Evolutionary conservation across 2,329 filamentous ascomycete species (phyloP).

Genomic region (Thelonectria rubi): DNA sequence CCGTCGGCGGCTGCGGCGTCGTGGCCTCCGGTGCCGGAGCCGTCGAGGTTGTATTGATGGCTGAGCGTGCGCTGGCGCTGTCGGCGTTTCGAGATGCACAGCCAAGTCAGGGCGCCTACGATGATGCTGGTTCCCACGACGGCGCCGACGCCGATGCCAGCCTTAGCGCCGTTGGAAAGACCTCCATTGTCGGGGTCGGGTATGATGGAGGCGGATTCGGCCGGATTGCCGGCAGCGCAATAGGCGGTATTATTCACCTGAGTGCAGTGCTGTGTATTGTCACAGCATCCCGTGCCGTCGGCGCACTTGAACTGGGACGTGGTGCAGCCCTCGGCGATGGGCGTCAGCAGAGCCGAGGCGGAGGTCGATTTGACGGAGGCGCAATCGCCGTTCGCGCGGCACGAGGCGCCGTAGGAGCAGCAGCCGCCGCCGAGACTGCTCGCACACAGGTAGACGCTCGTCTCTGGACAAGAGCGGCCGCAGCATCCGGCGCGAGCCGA

Average conservation of each 20-base stretch:
- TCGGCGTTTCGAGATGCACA: slow-evolving; percentile 56
- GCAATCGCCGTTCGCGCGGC: slow-evolving; percentile 50
- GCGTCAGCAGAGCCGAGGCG: slow-evolving; percentile 44
- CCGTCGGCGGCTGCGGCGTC: slow-evolving; percentile 32
- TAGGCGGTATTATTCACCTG: slow-evolving; percentile 47
- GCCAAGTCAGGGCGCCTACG: slow-evolving; percentile 56
- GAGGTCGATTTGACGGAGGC: slow-evolving; percentile 44
- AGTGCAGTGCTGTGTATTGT: slow-evolving; percentile 54
- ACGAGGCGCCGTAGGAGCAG: slow-evolving; percentile 57
- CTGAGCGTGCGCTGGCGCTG: slow-evolving; percentile 36
- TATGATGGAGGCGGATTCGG: slow-evolving; percentile 45
- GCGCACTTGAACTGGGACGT: slow-evolving; percentile 55
- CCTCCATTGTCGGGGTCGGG: slow-evolving; percentile 39
- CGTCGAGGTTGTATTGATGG: slow-evolving; percentile 26
- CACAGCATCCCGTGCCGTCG: slow-evolving; percentile 61
- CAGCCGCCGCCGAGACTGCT: slow-evolving; percentile 57
- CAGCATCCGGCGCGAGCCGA: slow-evolving; percentile 49
- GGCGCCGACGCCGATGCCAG: slow-evolving; percentile 65
- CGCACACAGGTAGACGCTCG: slow-evolving; percentile 57
- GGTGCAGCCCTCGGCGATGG: slow-evolving; percentile 55
- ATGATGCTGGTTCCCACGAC: slow-evolving; percentile 54
- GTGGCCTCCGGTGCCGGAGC: slow-evolving; percentile 27
- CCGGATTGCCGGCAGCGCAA: slow-evolving; percentile 51
- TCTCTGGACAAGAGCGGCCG: slow-evolving; percentile 50
- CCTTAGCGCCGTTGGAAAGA: slow-evolving; percentile 61